Conservation (phyloP, 2,329 filamentous ascomycete genomes). For the Nigrospora oryzae region DNA sequence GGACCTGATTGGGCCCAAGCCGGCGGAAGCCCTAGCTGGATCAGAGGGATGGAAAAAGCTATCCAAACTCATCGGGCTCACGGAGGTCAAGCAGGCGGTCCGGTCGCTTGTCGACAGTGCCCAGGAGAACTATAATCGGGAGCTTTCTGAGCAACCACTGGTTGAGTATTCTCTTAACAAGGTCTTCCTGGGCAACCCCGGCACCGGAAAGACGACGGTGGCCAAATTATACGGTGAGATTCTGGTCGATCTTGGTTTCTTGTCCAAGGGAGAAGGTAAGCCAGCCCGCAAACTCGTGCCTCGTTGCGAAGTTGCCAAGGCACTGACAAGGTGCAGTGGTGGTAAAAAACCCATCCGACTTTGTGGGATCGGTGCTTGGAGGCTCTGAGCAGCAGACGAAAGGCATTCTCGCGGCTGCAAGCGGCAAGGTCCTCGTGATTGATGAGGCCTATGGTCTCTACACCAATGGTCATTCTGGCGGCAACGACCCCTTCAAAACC, state of each 20-base stretch:
- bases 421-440: constrained; percentile 71
- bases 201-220: constrained; percentile 21
- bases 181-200: constrained; percentile 19
- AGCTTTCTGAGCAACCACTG: constrained; percentile 14
- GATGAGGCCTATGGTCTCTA: constrained; percentile 70
- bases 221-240: constrained; percentile 19
- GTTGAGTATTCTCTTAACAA: constrained; percentile 16
- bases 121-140: constrained; percentile 16
- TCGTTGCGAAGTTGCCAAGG: neutral
- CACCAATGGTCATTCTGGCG: constrained; percentile 20
- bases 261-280: constrained; percentile 12
- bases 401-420: constrained; percentile 54
- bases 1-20: constrained; percentile 56
- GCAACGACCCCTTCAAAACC: constrained; percentile 39
- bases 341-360: constrained; percentile 65
- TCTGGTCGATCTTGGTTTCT: constrained; percentile 27
- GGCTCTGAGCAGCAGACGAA: constrained; percentile 65
- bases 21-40: constrained; percentile 5
- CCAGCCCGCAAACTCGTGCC: neutral
- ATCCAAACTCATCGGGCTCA: constrained; percentile 17
- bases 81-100: constrained; percentile 22
- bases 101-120: constrained; percentile 27
- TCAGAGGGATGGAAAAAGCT: constrained; percentile 18
- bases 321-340: constrained; percentile 36
- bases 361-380: constrained; percentile 56